Percentiles rank a stretch among this genome's conserved stretches.
Conservation (phyloP, 257 asterid species). For the Parsonsia alboflavescens region DNA sequence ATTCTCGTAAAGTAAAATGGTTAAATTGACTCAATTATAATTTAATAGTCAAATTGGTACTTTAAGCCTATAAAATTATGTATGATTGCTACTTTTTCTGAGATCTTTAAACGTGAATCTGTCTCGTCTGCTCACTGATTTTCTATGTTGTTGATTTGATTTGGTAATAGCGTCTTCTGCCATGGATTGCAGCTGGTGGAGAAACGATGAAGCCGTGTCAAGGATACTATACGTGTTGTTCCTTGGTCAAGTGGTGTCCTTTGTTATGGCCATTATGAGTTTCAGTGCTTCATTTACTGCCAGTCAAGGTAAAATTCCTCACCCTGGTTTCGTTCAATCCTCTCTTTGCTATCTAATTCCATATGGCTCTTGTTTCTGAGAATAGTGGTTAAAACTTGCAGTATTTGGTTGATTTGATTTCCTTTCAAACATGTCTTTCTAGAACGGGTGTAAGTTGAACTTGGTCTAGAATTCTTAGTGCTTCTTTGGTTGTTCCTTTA, state of each 20-base stretch:
- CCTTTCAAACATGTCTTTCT: neutral
- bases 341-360: too few species aligned
- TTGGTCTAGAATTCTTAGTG: neutral
- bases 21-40: too few species aligned
- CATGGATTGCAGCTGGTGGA: slow-evolving; percentile 23
- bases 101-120: neutral
- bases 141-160: neutral
- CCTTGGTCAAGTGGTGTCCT: slow-evolving; percentile 59
- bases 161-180: neutral
- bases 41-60: too few species aligned
- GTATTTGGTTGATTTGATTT: neutral
- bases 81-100: neutral
- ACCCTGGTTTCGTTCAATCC: neutral
- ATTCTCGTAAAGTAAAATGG: too few species aligned
- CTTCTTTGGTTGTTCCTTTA: neutral
- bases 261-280: slow-evolving; percentile 33
- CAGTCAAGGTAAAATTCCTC: slow-evolving; percentile 25
- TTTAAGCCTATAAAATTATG: neutral
- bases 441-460: neutral
- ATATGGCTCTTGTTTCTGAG: too few species aligned
- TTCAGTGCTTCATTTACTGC: slow-evolving; percentile 53
- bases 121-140: neutral
- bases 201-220: slow-evolving; percentile 18
- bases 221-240: slow-evolving; percentile 31
- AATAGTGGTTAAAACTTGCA: too few species aligned